Conservation (phyloP, 2,329 filamentous ascomycete species). For the Fusarium neocosmosporiellum region DNA sequence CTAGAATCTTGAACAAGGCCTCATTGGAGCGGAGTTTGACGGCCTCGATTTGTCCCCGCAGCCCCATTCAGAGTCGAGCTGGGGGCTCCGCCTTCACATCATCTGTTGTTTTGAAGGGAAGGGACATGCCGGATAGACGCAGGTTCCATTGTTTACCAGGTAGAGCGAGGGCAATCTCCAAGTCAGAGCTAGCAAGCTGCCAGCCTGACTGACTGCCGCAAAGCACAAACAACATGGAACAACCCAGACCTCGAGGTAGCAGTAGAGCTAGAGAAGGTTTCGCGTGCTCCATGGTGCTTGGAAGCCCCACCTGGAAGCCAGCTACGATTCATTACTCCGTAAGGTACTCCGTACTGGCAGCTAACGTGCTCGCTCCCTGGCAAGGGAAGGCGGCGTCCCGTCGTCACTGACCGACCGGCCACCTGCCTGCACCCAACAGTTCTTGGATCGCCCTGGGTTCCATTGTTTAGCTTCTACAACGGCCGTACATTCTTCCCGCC, state of each 20-base stretch:
- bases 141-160: background rate
- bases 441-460: no score
- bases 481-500: slow-evolving; percentile 7
- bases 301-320: background rate
- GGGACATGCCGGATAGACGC: background rate
- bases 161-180: background rate
- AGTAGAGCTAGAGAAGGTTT: slow-evolving; percentile 2
- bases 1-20: slow-evolving; percentile 15
- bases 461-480: slow-evolving; percentile 15
- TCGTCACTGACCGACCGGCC: background rate
- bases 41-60: slow-evolving; percentile 20
- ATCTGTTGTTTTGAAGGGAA: slow-evolving; percentile 8
- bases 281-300: slow-evolving; percentile 1
- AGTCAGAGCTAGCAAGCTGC: background rate
- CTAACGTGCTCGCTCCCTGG: background rate
- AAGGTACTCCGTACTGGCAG: background rate
- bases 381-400: background rate
- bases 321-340: background rate
- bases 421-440: background rate
- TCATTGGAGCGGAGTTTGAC: slow-evolving; percentile 21
- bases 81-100: slow-evolving; percentile 26
- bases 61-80: slow-evolving; percentile 12
- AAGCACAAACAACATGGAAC: slow-evolving; percentile 3
- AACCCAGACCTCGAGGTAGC: slow-evolving; percentile 7
- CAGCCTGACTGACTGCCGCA: background rate